Base-by-base conservation (phyloP, 2,329 filamentous ascomycete species). In the Knufia fluminis region DNA sequence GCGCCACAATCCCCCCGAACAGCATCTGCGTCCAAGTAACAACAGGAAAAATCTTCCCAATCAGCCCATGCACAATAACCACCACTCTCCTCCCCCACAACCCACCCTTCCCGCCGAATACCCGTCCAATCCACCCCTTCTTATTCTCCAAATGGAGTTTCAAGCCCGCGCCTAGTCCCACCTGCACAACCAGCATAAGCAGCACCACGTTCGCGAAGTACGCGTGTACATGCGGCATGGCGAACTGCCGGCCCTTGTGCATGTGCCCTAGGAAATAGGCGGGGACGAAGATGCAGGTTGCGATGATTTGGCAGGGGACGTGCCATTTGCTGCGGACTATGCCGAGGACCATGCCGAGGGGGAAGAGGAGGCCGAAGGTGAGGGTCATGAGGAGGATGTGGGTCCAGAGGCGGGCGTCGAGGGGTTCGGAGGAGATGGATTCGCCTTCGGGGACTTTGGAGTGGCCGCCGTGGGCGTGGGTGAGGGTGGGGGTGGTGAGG, bases 241-340 rank as follows among this genome's bases (percentile, higher is more conserved):
- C 73, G 66, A 97, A 98, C 63, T 94, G 82, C 57, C 92, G 82
- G 49, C 92, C 92, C 59, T 86, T 83, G 68, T 98, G 92, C 57
- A 81, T 76, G 64, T 98, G 92, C 44, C 92, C 92, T 47, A 98
- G 78, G 66, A 92, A 88, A 71, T 92, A 96, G 57, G 87, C 91
- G 49, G 90, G 65, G 19, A 94, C 75, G 2, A 88, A 86, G 56
- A 97, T 74, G 22, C 79, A 68, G 20, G 86, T 83, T 55, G 84
- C 87, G 48, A 85, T 62, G 23, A 83, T 76, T 67, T 98, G 92
- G 2, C 88, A 72, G 4, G 92, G 91, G 46, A 97, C 91, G 70
- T 98, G 92, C 87, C 88, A 97, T 68, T 86, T 81, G 53, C 84
- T 94, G 54, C 87, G 88, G 57, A 85, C 80, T 52, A 98, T 90